Evolutionary conservation across 2,329 filamentous ascomycete species (phyloP).

Genomic region (Nemania diffusa): DNA sequence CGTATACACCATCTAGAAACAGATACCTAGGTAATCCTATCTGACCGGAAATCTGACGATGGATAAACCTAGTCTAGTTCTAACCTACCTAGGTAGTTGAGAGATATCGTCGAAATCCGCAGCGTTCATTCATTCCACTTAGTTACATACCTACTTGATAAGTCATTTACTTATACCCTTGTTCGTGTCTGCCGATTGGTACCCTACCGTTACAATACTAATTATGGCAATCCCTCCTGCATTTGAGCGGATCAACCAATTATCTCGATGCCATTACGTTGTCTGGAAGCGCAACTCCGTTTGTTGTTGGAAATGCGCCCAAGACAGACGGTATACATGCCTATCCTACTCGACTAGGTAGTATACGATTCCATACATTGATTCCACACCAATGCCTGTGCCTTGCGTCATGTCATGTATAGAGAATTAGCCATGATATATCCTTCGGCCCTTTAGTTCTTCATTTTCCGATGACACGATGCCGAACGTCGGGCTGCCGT

Average conservation of each 20-base stretch:
- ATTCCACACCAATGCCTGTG: background rate
- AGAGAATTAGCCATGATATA: constrained; percentile 19
- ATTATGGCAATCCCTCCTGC: background rate
- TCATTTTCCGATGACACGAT: constrained; percentile 6
- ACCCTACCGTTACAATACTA: background rate
- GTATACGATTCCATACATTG: constrained; percentile 5
- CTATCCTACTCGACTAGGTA: background rate
- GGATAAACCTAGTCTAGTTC: background rate
- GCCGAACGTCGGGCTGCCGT: background rate
- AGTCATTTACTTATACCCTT: background rate
- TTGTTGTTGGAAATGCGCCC: background rate
- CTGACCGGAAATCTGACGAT: background rate
- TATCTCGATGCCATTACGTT: constrained; percentile 12
- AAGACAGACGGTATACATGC: background rate
- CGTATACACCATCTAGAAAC: background rate
- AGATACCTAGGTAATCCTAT: too few species aligned
- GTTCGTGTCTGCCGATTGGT: background rate
- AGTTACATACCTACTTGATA: constrained; percentile 1
- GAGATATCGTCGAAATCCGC: background rate
- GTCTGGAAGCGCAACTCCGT: constrained; percentile 5
- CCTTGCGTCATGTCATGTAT: background rate
- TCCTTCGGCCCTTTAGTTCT: constrained; percentile 5
- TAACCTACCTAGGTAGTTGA: background rate
- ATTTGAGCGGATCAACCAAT: constrained; percentile 12
- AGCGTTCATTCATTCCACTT: background rate